These are phyloP conservation scores for Fusarium piperis DNA, from an alignment of 2,329 filamentous ascomycete genomes.

Conservation along the genomic window DNA sequence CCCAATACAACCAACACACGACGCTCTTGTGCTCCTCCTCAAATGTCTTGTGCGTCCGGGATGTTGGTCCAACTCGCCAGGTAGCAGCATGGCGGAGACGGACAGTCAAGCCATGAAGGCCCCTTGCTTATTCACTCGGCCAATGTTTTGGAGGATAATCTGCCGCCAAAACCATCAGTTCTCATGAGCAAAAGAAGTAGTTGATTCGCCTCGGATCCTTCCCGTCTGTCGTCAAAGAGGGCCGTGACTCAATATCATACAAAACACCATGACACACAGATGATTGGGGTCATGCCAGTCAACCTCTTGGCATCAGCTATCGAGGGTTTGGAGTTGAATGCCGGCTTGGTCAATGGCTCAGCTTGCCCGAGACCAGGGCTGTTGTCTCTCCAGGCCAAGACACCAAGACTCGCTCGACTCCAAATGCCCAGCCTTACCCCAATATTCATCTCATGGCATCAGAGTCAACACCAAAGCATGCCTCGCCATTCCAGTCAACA, in stretches of 20 bases:
- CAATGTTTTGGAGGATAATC: neutral
- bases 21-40: constrained; percentile 23
- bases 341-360: neutral
- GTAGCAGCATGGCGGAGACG: constrained; percentile 21
- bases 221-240: neutral
- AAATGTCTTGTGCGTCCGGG: neutral
- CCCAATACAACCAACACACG: neutral
- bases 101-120: constrained; percentile 8
- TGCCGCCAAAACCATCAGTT: neutral
- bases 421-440: constrained; percentile 5
- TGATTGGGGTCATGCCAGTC: neutral
- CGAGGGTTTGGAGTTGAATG: neutral
- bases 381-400: neutral
- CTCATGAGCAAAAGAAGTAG: neutral
- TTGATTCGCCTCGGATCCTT: neutral
- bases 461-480: constrained; percentile 11
- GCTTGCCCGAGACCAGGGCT: neutral
- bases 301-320: constrained; percentile 3
- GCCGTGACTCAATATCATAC: neutral
- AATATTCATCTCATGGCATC: neutral
- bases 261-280: neutral
- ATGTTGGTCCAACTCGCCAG: constrained; percentile 6
- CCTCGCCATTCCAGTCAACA: constrained; percentile 8
- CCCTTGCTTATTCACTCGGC: constrained; percentile 1
- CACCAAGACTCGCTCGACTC: neutral